Evolutionary conservation across 2,329 filamentous ascomycete species (phyloP).

Genomic region (Fusarium sp.): DNA sequence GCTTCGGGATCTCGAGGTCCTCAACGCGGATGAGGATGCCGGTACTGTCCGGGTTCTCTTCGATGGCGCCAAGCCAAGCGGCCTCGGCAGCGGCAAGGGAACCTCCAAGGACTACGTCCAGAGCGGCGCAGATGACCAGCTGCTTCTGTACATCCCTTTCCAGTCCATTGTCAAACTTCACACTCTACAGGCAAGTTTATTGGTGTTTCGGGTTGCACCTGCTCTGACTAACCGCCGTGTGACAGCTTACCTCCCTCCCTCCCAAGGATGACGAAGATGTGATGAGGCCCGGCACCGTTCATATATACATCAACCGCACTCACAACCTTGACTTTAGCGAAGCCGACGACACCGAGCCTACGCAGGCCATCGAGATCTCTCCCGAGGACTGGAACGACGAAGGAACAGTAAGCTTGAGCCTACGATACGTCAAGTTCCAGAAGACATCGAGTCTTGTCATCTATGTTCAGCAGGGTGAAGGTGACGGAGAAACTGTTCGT

Average conservation of each 20-base stretch:
- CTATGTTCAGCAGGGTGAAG: slow-evolving; percentile 89
- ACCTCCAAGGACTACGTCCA: slow-evolving; percentile 84
- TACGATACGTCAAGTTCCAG: slow-evolving; percentile 98
- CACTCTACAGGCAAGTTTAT: slow-evolving; percentile 72
- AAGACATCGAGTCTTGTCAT: slow-evolving; percentile 88
- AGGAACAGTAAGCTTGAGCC: slow-evolving; percentile 76
- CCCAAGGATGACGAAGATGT: slow-evolving; percentile 78
- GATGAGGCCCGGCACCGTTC: slow-evolving; percentile 84
- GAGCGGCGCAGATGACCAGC: slow-evolving; percentile 96
- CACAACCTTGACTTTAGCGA: slow-evolving; percentile 96
- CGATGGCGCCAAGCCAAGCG: slow-evolving; percentile 74
- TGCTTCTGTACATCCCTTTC: slow-evolving; percentile 94
- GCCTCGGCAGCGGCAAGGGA: slow-evolving; percentile 68
- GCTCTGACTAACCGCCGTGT: slow-evolving; percentile 37
- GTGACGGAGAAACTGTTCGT: slow-evolving; percentile 85
- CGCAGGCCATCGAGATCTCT: slow-evolving; percentile 82
- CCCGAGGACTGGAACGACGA: slow-evolving; percentile 85
- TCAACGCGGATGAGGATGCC: slow-evolving; percentile 86
- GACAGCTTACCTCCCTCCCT: slow-evolving; percentile 86
- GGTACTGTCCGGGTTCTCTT: slow-evolving; percentile 82
- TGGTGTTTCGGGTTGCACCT: neutral
- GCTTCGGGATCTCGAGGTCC: slow-evolving; percentile 81
- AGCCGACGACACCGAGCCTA: slow-evolving; percentile 85
- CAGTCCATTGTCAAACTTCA: slow-evolving; percentile 90
- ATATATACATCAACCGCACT: slow-evolving; percentile 88